Evolutionary conservation across 805 yeast genomes (phyloP).

Genomic region (Millerago galiae): DNA sequence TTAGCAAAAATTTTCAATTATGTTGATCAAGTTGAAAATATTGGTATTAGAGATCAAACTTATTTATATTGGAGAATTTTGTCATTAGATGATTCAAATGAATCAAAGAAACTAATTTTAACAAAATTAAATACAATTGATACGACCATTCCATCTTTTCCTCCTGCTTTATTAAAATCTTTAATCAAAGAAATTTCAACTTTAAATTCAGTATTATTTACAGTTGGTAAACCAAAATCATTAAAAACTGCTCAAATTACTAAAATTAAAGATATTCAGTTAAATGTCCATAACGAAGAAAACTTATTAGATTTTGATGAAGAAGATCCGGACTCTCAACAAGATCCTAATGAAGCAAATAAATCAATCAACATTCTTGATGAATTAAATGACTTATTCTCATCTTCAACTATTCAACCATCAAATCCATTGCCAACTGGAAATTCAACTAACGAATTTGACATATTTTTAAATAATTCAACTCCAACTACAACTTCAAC

Average conservation of each 20-base stretch:
- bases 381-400: slow-evolving; percentile 69
- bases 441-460: not conserved
- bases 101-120: slow-evolving; percentile 44
- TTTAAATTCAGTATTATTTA: slow-evolving; percentile 83
- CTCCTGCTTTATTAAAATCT: slow-evolving; percentile 60
- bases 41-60: slow-evolving; percentile 78
- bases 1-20: slow-evolving; percentile 60
- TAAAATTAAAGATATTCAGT: slow-evolving; percentile 71
- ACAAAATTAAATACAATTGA: slow-evolving; percentile 64
- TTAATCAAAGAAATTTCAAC: slow-evolving; percentile 74
- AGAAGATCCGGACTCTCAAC: slow-evolving; percentile 26
- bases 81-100: slow-evolving; percentile 36
- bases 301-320: slow-evolving; percentile 83
- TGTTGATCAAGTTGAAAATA: slow-evolving; percentile 59
- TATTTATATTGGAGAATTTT: slow-evolving; percentile 74
- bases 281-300: slow-evolving; percentile 76
- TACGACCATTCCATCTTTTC: slow-evolving; percentile 65
- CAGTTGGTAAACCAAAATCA: slow-evolving; percentile 51
- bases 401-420: slow-evolving; percentile 32
- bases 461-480: slow-evolving; percentile 2
- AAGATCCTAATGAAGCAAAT: slow-evolving; percentile 13
- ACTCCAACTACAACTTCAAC: not conserved
- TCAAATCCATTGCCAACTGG: slow-evolving; percentile 1
- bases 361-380: slow-evolving; percentile 44
- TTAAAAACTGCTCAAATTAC: slow-evolving; percentile 35